Conservation (phyloP, 2,329 filamentous ascomycete genomes). For the Ascochyta clinopodiicola region DNA sequence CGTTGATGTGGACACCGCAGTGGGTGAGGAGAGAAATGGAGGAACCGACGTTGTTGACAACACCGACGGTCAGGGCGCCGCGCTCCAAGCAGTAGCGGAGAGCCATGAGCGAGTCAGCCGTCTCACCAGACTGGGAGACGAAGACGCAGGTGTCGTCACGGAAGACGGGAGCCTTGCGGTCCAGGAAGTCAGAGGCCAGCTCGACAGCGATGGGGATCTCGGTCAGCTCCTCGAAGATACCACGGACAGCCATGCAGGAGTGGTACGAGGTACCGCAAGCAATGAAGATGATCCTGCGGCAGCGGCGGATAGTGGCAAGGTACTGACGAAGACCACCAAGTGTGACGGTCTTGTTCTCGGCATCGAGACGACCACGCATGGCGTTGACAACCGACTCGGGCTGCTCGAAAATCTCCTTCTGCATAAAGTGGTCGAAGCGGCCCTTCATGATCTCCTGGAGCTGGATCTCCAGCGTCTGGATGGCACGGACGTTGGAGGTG, state of each 20-base stretch:
- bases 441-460: constrained; percentile 99
- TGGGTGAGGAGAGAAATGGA: constrained; percentile 98
- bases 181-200: constrained; percentile 96
- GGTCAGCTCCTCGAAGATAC: constrained; percentile 95
- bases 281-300: constrained; percentile 97
- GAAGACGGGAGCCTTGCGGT: constrained; percentile 96
- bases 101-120: constrained; percentile 95
- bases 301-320: constrained; percentile 94
- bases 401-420: constrained; percentile 99
- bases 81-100: constrained; percentile 98
- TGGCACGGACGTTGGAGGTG: constrained; percentile 94
- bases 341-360: constrained; percentile 91
- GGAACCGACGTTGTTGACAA: constrained; percentile 98
- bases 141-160: constrained; percentile 99
- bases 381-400: constrained; percentile 99
- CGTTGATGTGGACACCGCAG: constrained; percentile 99
- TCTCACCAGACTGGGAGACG: constrained; percentile 98
- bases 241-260: constrained; percentile 99
- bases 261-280: constrained; percentile 98
- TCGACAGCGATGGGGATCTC: constrained; percentile 98
- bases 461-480: constrained; percentile 98
- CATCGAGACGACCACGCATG: constrained; percentile 97
- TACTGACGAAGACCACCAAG: constrained; percentile 95
- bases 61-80: constrained; percentile 94
- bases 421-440: constrained; percentile 99